Evolutionary conservation across 257 asterid species (phyloP).

Genomic region (Nicotiana tabacum): DNA sequence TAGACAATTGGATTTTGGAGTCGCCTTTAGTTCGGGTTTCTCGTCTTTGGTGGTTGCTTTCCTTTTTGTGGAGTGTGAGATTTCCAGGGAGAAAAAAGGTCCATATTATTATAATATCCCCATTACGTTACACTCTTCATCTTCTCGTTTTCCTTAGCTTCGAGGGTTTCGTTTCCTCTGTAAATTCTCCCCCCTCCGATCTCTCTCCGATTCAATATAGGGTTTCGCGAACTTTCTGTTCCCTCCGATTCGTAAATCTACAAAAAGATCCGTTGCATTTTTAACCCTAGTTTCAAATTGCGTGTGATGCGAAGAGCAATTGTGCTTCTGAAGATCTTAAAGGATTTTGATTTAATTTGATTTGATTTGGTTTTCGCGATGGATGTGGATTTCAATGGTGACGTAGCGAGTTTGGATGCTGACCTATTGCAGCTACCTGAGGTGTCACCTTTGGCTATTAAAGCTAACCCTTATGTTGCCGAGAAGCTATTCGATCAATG

Average conservation of each 20-base stretch:
- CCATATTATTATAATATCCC: neutral
- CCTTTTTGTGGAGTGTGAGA: conserved; percentile 17
- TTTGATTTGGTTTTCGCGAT: conserved; percentile 15
- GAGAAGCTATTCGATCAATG: conserved; percentile 94
- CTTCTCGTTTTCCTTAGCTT: conserved; percentile 4
- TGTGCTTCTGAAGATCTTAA: conserved; percentile 13
- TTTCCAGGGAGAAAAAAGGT: neutral
- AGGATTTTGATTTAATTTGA: conserved; percentile 19
- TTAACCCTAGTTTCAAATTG: neutral
- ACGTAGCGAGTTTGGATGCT: conserved; percentile 73
- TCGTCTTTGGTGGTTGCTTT: neutral
- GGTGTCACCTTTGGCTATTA: conserved; percentile 74
- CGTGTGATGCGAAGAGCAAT: neutral
- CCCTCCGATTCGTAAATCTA: neutral
- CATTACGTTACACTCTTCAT: neutral
- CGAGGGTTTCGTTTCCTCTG: conserved; percentile 17
- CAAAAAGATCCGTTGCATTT: conserved; percentile 4
- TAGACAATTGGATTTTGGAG: conserved; percentile 6
- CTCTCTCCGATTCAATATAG: neutral
- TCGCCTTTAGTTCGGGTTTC: neutral
- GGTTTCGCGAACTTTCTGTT: neutral
- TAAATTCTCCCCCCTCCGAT: conserved; percentile 9
- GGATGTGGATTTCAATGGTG: conserved; percentile 88
- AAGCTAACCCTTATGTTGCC: conserved; percentile 68
- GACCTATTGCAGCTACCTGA: conserved; percentile 85